phyloP scores from a whole-genome alignment of 164 flowering plant genomes.

The Dillenia turbinata region DNA sequence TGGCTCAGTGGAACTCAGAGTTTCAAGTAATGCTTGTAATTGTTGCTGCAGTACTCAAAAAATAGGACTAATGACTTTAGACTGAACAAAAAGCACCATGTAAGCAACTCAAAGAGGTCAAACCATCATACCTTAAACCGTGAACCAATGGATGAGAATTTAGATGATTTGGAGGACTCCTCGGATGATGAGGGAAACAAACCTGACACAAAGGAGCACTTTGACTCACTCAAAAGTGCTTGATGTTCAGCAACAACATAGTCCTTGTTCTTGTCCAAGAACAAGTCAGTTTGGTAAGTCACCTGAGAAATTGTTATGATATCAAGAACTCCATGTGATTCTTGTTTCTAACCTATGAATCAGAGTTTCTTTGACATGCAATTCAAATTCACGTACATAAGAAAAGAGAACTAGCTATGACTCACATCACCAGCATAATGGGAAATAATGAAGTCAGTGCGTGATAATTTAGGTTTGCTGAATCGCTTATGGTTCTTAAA shows the following conservation, averaged over 20 bases:
- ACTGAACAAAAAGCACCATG: background rate
- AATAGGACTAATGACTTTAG: slow-evolving; percentile 2
- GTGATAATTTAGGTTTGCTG: slow-evolving; percentile 94
- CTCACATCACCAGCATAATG: slow-evolving; percentile 99
- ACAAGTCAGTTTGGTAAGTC: slow-evolving; percentile 89
- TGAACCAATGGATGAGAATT: slow-evolving; percentile 95
- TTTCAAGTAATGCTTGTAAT: slow-evolving; percentile 83
- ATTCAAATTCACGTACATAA: too few species aligned
- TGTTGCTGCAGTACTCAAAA: slow-evolving; percentile 66
- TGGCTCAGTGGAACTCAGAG: slow-evolving; percentile 86
- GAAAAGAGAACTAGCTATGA: background rate
- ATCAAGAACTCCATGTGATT: too few species aligned
- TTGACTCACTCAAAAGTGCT: slow-evolving; percentile 76
- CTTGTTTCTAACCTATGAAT: too few species aligned
- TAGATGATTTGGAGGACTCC: slow-evolving; percentile 84
- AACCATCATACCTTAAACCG: slow-evolving; percentile 71
- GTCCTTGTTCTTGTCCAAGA: slow-evolving; percentile 98
- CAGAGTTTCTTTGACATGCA: too few species aligned
- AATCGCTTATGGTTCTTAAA: slow-evolving; percentile 83
- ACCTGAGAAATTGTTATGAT: slow-evolving; percentile 43
- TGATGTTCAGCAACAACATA: slow-evolving; percentile 99
- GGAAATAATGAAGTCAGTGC: slow-evolving; percentile 87
- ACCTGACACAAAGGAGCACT: slow-evolving; percentile 72
- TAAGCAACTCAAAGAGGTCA: slow-evolving; percentile 3
- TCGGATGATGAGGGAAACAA: slow-evolving; percentile 75